Base-by-base conservation (phyloP, 371 early-diverging fungal genomes). In the Encephalitozoon hellem region DNA sequence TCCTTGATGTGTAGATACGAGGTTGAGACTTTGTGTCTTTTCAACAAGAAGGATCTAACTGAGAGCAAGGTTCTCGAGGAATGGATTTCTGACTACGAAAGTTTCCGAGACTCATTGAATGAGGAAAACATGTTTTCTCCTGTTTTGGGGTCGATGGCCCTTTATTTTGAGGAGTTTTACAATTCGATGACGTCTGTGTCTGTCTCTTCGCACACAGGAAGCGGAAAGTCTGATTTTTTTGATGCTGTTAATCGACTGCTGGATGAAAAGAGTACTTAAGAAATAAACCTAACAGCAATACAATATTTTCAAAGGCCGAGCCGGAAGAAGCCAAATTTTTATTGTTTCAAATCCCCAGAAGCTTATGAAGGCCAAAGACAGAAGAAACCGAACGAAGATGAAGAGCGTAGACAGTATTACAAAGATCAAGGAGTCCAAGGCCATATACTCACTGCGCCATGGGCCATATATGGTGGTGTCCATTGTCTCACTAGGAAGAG, bases 111-210 rank as follows among this genome's bases (percentile, higher is more conserved):
- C 69, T 92, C 93, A 2, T 83, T 94, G 69, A 80, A 66, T 34
- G 74, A 74, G n/a, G 69, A 84, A 2, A 80, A 84, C 28, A 81
- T 72, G 2, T 95, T 91, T 82, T 90, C 89, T 79, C 89, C 90
- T 74, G 81, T 96, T 64, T 90, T 95, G 86, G 88, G 90, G 71
- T 92, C 92, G 0, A 94, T 96, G 93, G 90, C 92, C 68, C 80
- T 97, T 68, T 93, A 95, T 32, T 86, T 96, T 77, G 97, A 97
- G 80, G 99, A 99, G 86, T 99, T 97, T 81, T 99, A 97, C 84
- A 87, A 89, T 53, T 88, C 90, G 52, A 83, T 98, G 11, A 51
- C 78, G 5, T 55, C 74, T 8, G 91, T 90, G 0, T 91, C 92
- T 23, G 93, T 96, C 9, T 93, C 93, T 39, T 90, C 95, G 1